Percentiles rank a stretch among this genome's conserved stretches.
phyloP scores from a whole-genome alignment of 306 rosid genomes.

The Acacia confusa region DNA sequence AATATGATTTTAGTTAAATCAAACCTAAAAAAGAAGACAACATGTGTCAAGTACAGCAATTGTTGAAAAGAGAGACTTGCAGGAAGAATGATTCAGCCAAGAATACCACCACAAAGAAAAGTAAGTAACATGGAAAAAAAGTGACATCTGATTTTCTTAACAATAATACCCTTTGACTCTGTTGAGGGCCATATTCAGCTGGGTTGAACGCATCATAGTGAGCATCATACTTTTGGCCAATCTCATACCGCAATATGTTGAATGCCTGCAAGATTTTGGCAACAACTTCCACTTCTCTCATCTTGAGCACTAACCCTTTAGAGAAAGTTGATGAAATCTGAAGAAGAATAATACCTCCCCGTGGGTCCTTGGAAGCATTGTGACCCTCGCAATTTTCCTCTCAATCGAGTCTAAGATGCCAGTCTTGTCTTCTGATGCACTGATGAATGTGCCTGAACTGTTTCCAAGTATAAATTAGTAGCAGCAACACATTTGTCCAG shows the following conservation, averaged over 20 bases:
- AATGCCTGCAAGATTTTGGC: conserved; percentile 50
- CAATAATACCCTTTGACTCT: conserved; percentile 60
- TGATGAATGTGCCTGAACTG: conserved; percentile 61
- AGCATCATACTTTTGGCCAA: conserved; percentile 67
- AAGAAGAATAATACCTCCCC: conserved; percentile 50
- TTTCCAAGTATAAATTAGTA: conserved; percentile 25
- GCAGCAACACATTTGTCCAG: conserved; percentile 5
- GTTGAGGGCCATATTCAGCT: conserved; percentile 48
- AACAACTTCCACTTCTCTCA: conserved; percentile 28
- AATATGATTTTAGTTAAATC: not conserved
- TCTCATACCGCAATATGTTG: conserved; percentile 58
- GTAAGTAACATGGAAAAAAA: not conserved
- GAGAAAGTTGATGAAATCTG: conserved; percentile 21
- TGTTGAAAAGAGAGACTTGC: not conserved
- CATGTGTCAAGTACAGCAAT: not conserved
- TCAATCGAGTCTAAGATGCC: conserved; percentile 51
- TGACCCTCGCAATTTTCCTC: conserved; percentile 58
- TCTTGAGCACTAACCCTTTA: conserved; percentile 27
- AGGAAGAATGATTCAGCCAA: not conserved
- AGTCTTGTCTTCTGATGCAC: conserved; percentile 56
- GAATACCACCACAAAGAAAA: not conserved
- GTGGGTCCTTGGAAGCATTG: conserved; percentile 52
- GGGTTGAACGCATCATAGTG: conserved; percentile 65
- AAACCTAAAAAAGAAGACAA: not conserved
- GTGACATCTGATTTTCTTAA: not conserved